Evolutionary conservation across 805 yeast genomes (phyloP), one percentile per base, ranked within the genome.

Genomic region (Saturnispora ahearnii): DNA sequence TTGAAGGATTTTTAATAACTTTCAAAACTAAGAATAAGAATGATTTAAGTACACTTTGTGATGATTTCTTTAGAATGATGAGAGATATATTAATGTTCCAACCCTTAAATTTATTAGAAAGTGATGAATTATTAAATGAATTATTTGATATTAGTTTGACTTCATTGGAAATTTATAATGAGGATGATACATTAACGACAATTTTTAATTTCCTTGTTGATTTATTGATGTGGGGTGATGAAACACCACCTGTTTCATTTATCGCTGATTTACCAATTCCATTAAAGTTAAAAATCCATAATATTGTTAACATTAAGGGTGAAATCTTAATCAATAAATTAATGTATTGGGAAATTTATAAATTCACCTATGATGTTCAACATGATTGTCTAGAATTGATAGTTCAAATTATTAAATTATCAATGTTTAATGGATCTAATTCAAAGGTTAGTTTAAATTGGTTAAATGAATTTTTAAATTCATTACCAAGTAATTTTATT

Each of bases 11-110:
- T 57, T 76, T 83, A 52, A 62, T 68, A 18, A 46, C 49, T 30
- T 69, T 72, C 26, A 22, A 49, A n/a, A 49, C 33, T 26, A 32
- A 44, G 18, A 69, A 77, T 36, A 53, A 56, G 24, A 58, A 51
- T 5, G 48, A 58, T 18, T 49, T 57, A 28, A 65, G 68, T 46
- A 96, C 88, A 63, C 73, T 86, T 30, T 72, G 89, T 44, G 96
- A 91, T 66, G 96, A 90, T 68, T 90, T 82, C 62, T 87, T 82
- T 73, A 72, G 90, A 54, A 82, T 87, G 84, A 73, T 83, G 68
- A 72, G 76, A 54, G 96, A 88, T 61, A 70, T 87, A 46, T 66
- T 89, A 47, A 84, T 84, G 84, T 87, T 78, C 61, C 85, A 76
- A 62, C 87, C 89, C 0, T 65, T 72, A 49, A 69, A 76, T 53